Conservation (phyloP, 2,329 filamentous ascomycete genomes). For the Kalaharituber pfeilii region DNA sequence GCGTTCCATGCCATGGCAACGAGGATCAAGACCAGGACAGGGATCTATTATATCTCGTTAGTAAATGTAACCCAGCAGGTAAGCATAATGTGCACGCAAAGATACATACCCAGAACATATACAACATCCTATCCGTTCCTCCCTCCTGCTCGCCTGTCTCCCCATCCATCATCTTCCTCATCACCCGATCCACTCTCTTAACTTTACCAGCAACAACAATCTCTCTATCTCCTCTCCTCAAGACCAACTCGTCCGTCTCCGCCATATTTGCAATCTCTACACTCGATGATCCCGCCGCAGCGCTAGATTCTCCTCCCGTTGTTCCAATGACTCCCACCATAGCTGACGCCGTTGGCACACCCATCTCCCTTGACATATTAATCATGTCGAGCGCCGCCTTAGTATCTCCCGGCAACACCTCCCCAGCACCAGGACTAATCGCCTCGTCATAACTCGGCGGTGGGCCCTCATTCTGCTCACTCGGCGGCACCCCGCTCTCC, state of each 20-base stretch:
- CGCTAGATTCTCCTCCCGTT: background rate
- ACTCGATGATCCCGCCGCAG: background rate
- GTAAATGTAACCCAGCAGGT: background rate
- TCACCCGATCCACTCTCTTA: constrained; percentile 1
- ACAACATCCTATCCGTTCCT: constrained; percentile 47
- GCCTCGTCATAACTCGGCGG: constrained; percentile 1
- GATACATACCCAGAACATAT: constrained; percentile 46
- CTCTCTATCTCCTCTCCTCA: constrained; percentile 46
- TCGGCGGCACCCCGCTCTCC: background rate
- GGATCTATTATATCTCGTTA: constrained; percentile 23
- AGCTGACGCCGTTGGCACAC: background rate
- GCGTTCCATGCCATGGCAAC: constrained; percentile 27
- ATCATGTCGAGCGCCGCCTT: constrained; percentile 30
- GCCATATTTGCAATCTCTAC: background rate
- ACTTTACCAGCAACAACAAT: constrained; percentile 28
- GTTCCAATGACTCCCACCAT: background rate
- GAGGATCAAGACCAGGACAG: constrained; percentile 27
- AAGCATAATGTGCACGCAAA: background rate
- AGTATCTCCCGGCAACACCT: constrained; percentile 19
- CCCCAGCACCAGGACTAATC: constrained; percentile 7
- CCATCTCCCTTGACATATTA: constrained; percentile 5
- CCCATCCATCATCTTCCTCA: constrained; percentile 42
- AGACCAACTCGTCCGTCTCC: constrained; percentile 28
- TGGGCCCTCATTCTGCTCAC: background rate
- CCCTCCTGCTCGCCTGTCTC: constrained; percentile 44